phyloP scores from a whole-genome alignment of 2,329 filamentous ascomycete genomes.

The Gaeumannomyces tritici region DNA sequence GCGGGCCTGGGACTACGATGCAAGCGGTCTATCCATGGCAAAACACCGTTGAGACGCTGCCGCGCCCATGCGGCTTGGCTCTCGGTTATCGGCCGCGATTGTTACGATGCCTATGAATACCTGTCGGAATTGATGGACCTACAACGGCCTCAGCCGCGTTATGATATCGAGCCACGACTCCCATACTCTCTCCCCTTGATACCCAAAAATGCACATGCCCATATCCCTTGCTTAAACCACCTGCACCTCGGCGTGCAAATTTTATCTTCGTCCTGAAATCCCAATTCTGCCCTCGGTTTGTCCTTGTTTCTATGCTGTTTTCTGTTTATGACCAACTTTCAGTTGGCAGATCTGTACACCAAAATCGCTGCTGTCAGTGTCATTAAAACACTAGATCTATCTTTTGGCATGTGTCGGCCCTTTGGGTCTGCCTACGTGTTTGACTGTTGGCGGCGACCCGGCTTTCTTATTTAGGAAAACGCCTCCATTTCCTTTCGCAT shows the following conservation, averaged over 20 bases:
- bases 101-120: not conserved
- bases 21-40: not conserved
- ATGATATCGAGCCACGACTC: not conserved
- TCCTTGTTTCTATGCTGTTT: not conserved
- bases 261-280: not conserved
- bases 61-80: not conserved
- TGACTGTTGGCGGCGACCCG: not conserved
- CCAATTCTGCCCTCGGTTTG: not conserved
- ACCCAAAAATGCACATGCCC: not conserved
- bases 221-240: not conserved
- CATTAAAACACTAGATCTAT: not conserved
- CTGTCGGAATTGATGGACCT: not conserved
- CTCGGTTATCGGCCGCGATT: not conserved
- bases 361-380: not conserved
- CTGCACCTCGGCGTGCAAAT: not conserved
- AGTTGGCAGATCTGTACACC: too few relatives aligned
- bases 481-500: too few relatives aligned
- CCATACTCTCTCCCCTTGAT: not conserved
- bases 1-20: slow-evolving; percentile 49
- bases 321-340: not conserved
- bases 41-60: not conserved
- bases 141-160: not conserved
- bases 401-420: not conserved
- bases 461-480: not conserved
- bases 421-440: not conserved